Base-by-base conservation (phyloP, 768 basidiomycete genomes). In the Lactarius trivialis region DNA sequence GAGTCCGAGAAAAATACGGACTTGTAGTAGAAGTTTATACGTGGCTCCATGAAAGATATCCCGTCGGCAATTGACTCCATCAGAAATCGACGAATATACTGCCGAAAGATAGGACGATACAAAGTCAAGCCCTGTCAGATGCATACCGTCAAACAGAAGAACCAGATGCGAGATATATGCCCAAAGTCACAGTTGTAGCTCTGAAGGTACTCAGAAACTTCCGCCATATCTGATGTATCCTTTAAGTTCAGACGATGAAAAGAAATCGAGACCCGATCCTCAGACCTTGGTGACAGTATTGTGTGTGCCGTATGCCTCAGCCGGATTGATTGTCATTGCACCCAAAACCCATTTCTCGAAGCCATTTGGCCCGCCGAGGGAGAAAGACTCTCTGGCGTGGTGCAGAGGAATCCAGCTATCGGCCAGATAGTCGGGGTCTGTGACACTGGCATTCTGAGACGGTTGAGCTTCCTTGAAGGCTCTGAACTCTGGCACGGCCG, bases 251-350 rank as follows among this genome's bases (percentile, higher is more conserved):
- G 28, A 7, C 43, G 15, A 54, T 45, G 15, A 6, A 26, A 36
- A 7, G 12, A 24, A 24, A 39, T 45, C 43, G 24, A 68, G 11
- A 58, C 17, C 26, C 9, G n/a, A 32, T 19, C 21, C 24, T 33
- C 54, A 3, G 28, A 83, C 89, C 80, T 88, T 87, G 3, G 77
- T 73, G 11, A 85, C 77, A 5, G 86, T 88, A 56, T 88, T 88
- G 64, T 89, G 85, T 2, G 85, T 89, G 4, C 78, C 76, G 67
- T 91, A 90, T 4, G 88, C 87, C 66, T 90, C 85, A 2, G 77
- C 75, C 11, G 88, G 85, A 70, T 85, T 82, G 67, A 92, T 88
- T 55, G 78, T 83, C 76, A 89, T 75, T 4, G 80, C 73, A 48
- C 75, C 77, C 53, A 81, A 71, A 11, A 85, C 78, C 87, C 86